Percentiles rank a stretch among this genome's conserved stretches.
Evolutionary conservation across 345 rosid species (phyloP).

Genomic region (Populus davidiana): DNA sequence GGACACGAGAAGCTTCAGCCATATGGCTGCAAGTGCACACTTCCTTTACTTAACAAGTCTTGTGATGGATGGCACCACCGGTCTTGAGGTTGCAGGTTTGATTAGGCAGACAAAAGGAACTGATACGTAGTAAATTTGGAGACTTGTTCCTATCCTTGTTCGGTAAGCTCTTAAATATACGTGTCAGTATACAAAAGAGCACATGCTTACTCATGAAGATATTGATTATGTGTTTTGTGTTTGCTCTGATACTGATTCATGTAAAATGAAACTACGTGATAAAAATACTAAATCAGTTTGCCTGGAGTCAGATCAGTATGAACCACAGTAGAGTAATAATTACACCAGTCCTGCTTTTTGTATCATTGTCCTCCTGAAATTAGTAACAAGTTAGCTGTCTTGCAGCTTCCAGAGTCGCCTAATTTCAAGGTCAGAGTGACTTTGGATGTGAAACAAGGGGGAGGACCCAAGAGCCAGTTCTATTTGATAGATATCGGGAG

Average conservation of each 20-base stretch:
- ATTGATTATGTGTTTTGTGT: too few relatives aligned
- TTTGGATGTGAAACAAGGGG: conserved; percentile 30
- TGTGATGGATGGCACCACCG: background rate
- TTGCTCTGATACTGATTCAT: too few relatives aligned
- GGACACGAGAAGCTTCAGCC: background rate
- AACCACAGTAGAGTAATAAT: too few relatives aligned
- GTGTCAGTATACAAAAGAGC: too few relatives aligned
- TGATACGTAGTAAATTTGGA: too few relatives aligned
- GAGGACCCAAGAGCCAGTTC: conserved; percentile 34
- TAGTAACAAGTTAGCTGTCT: background rate
- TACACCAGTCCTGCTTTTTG: background rate
- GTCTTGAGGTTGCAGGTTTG: background rate
- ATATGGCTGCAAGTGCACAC: background rate
- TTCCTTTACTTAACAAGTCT: background rate
- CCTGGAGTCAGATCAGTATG: too few relatives aligned
- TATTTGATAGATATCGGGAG: conserved; percentile 37
- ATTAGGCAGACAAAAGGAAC: background rate
- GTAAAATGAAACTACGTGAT: too few relatives aligned
- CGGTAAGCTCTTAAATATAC: too few relatives aligned
- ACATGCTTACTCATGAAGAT: too few relatives aligned
- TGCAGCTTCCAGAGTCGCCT: conserved; percentile 51
- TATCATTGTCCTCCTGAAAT: background rate
- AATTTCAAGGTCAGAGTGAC: conserved; percentile 34
- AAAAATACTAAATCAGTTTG: too few relatives aligned
- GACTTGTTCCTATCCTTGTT: too few relatives aligned